Evolutionary conservation across 805 yeast genomes (phyloP).

Genomic region (Ogataea trehalophila): DNA sequence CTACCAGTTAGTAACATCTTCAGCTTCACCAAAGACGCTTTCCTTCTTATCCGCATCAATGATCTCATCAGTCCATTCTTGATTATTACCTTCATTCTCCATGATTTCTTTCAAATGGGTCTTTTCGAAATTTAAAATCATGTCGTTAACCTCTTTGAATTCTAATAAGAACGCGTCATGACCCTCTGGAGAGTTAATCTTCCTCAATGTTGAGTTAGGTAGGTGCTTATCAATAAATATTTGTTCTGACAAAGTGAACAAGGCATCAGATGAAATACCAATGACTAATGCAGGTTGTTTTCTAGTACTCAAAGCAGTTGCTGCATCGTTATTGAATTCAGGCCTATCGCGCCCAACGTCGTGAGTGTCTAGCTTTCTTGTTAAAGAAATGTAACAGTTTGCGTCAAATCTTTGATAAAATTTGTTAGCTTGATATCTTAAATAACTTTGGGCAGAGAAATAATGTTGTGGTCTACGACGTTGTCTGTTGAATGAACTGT

Average conservation of each 20-base stretch:
- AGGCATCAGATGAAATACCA: slow-evolving; percentile 88
- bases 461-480: slow-evolving; percentile 48
- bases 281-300: slow-evolving; percentile 76
- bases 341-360: slow-evolving; percentile 80
- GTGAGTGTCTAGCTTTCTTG: slow-evolving; percentile 92
- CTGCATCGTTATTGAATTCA: slow-evolving; percentile 33
- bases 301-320: slow-evolving; percentile 53
- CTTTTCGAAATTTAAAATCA: slow-evolving; percentile 62
- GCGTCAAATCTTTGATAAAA: slow-evolving; percentile 91
- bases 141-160: slow-evolving; percentile 72
- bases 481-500: slow-evolving; percentile 34
- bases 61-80: slow-evolving; percentile 40
- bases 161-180: slow-evolving; percentile 95
- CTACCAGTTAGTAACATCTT: slow-evolving; percentile 89
- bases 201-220: slow-evolving; percentile 62
- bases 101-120: slow-evolving; percentile 55
- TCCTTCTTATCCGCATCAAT: slow-evolving; percentile 47
- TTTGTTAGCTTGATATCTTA: slow-evolving; percentile 91
- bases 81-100: slow-evolving; percentile 43
- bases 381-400: slow-evolving; percentile 90
- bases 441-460: slow-evolving; percentile 92
- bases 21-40: slow-evolving; percentile 92
- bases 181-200: slow-evolving; percentile 89
- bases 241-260: slow-evolving; percentile 90
- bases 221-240: slow-evolving; percentile 72